Percentiles rank a stretch among this genome's conserved stretches.
These are phyloP conservation scores for Phytomonas sp. DNA, from an alignment of 208 protist species.

Conservation along the genomic window DNA sequence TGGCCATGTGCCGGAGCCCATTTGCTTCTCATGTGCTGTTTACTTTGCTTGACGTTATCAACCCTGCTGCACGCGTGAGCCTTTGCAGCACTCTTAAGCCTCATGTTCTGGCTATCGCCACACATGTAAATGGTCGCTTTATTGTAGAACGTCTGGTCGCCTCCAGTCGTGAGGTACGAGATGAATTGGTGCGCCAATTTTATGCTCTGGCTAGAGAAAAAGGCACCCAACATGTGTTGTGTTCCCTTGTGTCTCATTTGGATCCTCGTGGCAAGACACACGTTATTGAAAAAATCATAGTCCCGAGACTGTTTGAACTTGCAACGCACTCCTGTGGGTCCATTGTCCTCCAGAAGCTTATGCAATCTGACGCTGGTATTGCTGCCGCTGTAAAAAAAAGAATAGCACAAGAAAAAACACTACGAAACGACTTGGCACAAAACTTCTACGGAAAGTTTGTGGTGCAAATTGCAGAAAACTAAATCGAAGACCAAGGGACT, in stretches of 20 bases:
- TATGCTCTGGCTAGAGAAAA: slow-evolving; percentile 44
- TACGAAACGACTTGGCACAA: slow-evolving; percentile 61
- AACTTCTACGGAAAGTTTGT: slow-evolving; percentile 87
- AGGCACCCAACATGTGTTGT: slow-evolving; percentile 81
- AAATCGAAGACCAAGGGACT: neutral
- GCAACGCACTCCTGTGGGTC: slow-evolving; percentile 55
- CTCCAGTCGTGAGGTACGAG: slow-evolving; percentile 71
- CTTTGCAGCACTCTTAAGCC: slow-evolving; percentile 62
- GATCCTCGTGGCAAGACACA: slow-evolving; percentile 52
- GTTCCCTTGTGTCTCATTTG: slow-evolving; percentile 49
- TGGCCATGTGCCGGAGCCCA: slow-evolving; percentile 51
- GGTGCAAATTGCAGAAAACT: slow-evolving; percentile 53
- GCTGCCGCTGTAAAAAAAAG: slow-evolving; percentile 34
- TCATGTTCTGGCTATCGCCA: slow-evolving; percentile 45
- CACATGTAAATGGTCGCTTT: slow-evolving; percentile 82
- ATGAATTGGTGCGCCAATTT: slow-evolving; percentile 66
- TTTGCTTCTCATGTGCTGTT: slow-evolving; percentile 77
- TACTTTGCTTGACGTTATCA: slow-evolving; percentile 60
- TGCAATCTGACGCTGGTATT: slow-evolving; percentile 49
- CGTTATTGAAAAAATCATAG: slow-evolving; percentile 39
- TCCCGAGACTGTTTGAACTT: slow-evolving; percentile 39
- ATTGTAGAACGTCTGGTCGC: slow-evolving; percentile 71
- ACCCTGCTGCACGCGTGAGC: slow-evolving; percentile 47
- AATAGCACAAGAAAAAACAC: slow-evolving; percentile 24
- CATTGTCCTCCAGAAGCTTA: slow-evolving; percentile 78